A percentile compares a stretch with the other conserved stretches of the same genome.
These are phyloP conservation scores for Saccharomyces jurei DNA, from an alignment of 805 yeast genomes.

Conservation along the genomic window DNA sequence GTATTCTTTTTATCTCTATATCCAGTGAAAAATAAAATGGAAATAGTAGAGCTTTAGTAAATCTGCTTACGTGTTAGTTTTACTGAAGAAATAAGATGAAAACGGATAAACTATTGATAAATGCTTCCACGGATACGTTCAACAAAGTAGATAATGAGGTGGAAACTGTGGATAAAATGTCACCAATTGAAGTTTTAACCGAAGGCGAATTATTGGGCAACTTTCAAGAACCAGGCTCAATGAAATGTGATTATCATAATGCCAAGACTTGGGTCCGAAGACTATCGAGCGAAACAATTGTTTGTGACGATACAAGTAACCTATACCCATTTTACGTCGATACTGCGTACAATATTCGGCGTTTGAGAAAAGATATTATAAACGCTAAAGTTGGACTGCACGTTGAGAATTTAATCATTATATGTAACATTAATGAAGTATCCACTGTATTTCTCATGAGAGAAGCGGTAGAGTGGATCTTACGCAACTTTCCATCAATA, in stretches of 20 bases:
- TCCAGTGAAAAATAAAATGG: neutral
- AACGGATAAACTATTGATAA: neutral
- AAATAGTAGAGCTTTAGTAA: neutral
- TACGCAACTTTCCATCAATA: conserved; percentile 32
- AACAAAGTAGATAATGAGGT: neutral
- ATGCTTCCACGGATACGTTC: neutral
- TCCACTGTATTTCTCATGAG: conserved; percentile 63
- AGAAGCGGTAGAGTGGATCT: conserved; percentile 68
- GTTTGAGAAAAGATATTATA: conserved; percentile 42
- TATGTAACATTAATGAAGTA: conserved; percentile 69
- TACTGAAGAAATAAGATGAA: neutral
- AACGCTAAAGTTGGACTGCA: conserved; percentile 63
- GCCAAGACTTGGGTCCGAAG: conserved; percentile 19
- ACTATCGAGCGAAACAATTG: conserved; percentile 10
- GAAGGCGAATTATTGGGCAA: neutral
- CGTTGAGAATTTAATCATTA: conserved; percentile 62
- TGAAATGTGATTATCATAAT: conserved; percentile 1
- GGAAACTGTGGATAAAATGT: neutral
- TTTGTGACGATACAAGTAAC: conserved; percentile 7
- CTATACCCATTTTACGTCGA: neutral
- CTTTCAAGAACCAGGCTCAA: neutral
- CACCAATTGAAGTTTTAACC: neutral
- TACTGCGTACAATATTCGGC: neutral
- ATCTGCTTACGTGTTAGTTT: neutral
- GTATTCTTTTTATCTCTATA: neutral